Conservation (phyloP, 2,329 filamentous ascomycete genomes). For the Phyllosticta citrichinensis region DNA sequence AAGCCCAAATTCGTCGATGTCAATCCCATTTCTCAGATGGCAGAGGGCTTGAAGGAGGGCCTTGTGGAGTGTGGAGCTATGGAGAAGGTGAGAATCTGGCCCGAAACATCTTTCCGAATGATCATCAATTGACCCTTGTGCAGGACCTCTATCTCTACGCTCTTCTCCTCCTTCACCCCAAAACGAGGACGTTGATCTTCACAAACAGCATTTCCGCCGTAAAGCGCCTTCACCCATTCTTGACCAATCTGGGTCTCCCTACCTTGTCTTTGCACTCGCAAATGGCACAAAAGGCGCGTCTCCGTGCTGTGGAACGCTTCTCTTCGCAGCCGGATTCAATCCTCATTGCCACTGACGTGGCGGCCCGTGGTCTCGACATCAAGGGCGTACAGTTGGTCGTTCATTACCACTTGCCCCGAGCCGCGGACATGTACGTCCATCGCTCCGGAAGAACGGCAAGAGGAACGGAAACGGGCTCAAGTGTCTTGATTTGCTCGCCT, state of each 20-base stretch:
- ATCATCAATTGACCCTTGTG: constrained; percentile 12
- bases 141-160: constrained; percentile 89
- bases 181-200: constrained; percentile 76
- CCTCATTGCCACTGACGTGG: constrained; percentile 86
- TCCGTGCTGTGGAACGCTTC: constrained; percentile 89
- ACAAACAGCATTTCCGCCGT: constrained; percentile 94
- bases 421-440: constrained; percentile 91
- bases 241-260: constrained; percentile 71
- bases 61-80: constrained; percentile 85
- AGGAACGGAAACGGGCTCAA: constrained; percentile 65
- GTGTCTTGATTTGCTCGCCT: constrained; percentile 78
- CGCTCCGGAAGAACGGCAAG: constrained; percentile 90
- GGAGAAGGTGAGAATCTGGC: constrained; percentile 59
- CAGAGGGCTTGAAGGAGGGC: constrained; percentile 73
- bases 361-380: constrained; percentile 88
- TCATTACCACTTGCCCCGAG: constrained; percentile 88
- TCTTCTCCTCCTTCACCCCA: constrained; percentile 71
- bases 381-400: constrained; percentile 79
- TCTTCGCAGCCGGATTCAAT: constrained; percentile 55
- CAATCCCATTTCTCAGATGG: constrained; percentile 84
- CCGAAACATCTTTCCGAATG: not conserved
- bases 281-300: constrained; percentile 90
- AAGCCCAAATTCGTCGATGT: constrained; percentile 86
- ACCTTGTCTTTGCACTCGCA: constrained; percentile 77
- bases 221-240: constrained; percentile 70